Base-by-base conservation (phyloP, 306 rosid species). In the Ormosia semicastrata region DNA sequence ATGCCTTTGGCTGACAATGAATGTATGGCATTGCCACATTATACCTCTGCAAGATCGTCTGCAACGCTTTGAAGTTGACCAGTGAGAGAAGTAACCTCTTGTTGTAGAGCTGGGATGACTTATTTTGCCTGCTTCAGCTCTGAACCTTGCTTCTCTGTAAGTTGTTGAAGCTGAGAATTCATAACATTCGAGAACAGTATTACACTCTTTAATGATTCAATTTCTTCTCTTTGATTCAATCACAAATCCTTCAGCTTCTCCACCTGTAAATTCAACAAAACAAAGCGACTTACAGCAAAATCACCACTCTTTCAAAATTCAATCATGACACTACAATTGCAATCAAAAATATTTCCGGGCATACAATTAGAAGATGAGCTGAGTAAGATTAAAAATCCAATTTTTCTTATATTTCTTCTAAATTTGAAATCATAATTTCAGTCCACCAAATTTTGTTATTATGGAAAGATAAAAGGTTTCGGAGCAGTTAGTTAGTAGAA, bases 181-280 rank as follows among this genome's bases (percentile, higher is more conserved):
- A 85, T 81, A 8, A 85, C 91, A 80, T 95, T 98, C 7, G 99
- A 98, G 65, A 95, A 95, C 54, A 95, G 78, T 49, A 96, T 80
- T 1, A 97, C 89, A 68, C 73, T 89, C 88, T 96, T 96, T 82
- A 96, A 77, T 15, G 98, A 84, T 73, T 90, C 91, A 33, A 96
- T 96, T 85, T 96, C 99, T 81, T 96, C 99, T 89, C 94, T 91
- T 84, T 96, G 99, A 65, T 89, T 96, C 88, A 93, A 87, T 66
- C 99, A 96, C 84, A 96, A 84, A 80, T 96, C 99, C 84, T 93
- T 96, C 88, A 96, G 69, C 88, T 95, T 95, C 83, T 95, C 99
- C 79, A 87, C 95, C 99, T 95, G 74, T 47, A 85, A 58, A 79
- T 82, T 69, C 78, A 84, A 49, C 39, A 36, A 40, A 29, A 4